These are phyloP conservation scores for Starmerella tilneyi DNA, from an alignment of 805 yeast species.

Conservation along the genomic window DNA sequence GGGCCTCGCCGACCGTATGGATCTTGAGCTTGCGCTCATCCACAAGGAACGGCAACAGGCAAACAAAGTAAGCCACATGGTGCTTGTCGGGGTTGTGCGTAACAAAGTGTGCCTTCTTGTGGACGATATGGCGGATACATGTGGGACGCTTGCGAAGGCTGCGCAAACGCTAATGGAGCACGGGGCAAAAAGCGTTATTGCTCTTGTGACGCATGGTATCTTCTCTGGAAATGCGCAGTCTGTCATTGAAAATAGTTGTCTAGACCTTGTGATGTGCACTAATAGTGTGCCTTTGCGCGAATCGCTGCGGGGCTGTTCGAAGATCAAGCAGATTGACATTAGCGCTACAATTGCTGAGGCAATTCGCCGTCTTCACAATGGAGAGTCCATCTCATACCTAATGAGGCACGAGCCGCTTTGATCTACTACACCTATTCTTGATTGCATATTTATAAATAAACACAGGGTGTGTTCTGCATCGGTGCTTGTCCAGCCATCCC, in stretches of 20 bases:
- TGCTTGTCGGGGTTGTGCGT: constrained; percentile 86
- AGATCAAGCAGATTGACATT: constrained; percentile 73
- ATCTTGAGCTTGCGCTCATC: constrained; percentile 85
- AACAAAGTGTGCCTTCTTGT: constrained; percentile 74
- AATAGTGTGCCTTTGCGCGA: constrained; percentile 81
- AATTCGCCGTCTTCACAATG: constrained; percentile 86
- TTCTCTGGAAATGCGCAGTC: constrained; percentile 75
- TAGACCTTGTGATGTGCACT: constrained; percentile 74
- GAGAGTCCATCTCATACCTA: constrained; percentile 84
- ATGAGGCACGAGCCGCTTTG: constrained; percentile 55
- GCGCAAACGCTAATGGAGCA: constrained; percentile 73
- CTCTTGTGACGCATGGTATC: constrained; percentile 93
- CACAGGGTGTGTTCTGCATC: no score
- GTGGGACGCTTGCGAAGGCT: constrained; percentile 93
- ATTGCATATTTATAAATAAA: background rate
- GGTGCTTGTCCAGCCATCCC: no score
- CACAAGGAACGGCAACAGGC: constrained; percentile 95
- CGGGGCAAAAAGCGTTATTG: constrained; percentile 77
- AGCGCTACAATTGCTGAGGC: constrained; percentile 86
- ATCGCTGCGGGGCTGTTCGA: constrained; percentile 48
- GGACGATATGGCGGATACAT: constrained; percentile 98
- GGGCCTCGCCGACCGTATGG: constrained; percentile 80
- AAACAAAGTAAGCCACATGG: constrained; percentile 91
- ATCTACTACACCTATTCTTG: background rate
- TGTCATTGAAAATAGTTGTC: constrained; percentile 55